Evolutionary conservation across 2,329 filamentous ascomycete genomes (phyloP).

Genomic region (Dothistroma septosporum): DNA sequence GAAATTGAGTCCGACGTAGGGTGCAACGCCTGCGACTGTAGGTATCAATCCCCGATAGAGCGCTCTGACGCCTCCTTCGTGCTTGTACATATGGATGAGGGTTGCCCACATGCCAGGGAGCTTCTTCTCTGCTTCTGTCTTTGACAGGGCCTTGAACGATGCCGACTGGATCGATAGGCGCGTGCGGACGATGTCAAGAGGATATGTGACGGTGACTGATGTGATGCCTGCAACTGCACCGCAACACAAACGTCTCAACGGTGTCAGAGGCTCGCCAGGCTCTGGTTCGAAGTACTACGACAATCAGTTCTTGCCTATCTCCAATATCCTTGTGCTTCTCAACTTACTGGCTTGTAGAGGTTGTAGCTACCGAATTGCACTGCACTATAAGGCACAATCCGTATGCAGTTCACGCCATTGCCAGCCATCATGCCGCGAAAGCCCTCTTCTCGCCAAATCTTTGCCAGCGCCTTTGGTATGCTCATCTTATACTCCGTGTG

Average conservation of each 20-base stretch:
- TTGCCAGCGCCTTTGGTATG: constrained; percentile 78
- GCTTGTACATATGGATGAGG: constrained; percentile 78
- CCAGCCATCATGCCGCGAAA: constrained; percentile 97
- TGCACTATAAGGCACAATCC: constrained; percentile 95
- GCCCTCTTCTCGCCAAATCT: constrained; percentile 97
- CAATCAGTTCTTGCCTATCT: neutral
- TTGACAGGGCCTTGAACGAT: constrained; percentile 76
- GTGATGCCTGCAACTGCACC: constrained; percentile 91
- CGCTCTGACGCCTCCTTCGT: constrained; percentile 77
- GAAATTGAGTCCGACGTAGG: constrained; percentile 96
- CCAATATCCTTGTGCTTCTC: neutral
- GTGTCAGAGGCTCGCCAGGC: constrained; percentile 68
- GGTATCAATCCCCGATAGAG: constrained; percentile 94
- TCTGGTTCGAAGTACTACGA: constrained; percentile 67
- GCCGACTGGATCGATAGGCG: constrained; percentile 93
- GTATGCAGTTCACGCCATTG: constrained; percentile 96
- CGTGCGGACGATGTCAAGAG: constrained; percentile 94
- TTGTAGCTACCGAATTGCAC: constrained; percentile 99
- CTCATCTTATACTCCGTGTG: constrained; percentile 91
- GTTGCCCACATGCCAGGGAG: constrained; percentile 91
- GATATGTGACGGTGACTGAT: constrained; percentile 91
- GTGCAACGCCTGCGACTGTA: constrained; percentile 90
- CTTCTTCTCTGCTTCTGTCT: constrained; percentile 52
- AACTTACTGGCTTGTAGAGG: constrained; percentile 82
- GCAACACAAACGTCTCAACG: constrained; percentile 75